Conservation (phyloP, 768 basidiomycete genomes). For the Mycena metata region DNA sequence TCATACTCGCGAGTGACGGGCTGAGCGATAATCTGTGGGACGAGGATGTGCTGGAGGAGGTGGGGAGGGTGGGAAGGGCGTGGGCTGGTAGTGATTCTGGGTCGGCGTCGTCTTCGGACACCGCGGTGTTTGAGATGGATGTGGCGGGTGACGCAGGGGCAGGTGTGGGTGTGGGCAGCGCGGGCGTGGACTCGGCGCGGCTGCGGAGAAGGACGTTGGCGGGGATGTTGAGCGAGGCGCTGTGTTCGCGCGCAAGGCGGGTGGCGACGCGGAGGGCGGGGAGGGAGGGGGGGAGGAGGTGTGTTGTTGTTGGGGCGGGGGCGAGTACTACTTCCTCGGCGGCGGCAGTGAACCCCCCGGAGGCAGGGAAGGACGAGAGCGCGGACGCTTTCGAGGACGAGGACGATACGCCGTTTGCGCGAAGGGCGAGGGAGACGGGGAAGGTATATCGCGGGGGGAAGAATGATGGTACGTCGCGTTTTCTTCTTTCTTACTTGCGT, state of each 20-base stretch:
- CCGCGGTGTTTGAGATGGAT: neutral
- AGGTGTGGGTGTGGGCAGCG: no score
- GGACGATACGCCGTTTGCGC: slow-evolving; percentile 84
- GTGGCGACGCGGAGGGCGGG: slow-evolving; percentile 67
- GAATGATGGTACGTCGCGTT: slow-evolving; percentile 71
- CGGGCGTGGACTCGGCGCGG: slow-evolving; percentile 4
- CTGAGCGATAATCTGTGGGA: slow-evolving; percentile 92
- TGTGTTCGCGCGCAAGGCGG: slow-evolving; percentile 81
- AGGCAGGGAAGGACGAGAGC: neutral
- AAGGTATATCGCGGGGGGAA: slow-evolving; percentile 85
- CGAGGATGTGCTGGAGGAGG: slow-evolving; percentile 88
- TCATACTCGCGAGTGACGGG: slow-evolving; percentile 87
- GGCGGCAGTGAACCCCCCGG: no score
- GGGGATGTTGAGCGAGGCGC: slow-evolving; percentile 80
- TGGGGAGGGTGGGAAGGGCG: slow-evolving; percentile 64
- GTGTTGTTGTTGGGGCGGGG: neutral
- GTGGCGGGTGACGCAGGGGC: neutral
- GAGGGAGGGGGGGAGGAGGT: slow-evolving; percentile 39
- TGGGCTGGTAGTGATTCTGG: slow-evolving; percentile 21
- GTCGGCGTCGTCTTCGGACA: no score
- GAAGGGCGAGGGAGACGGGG: slow-evolving; percentile 83
- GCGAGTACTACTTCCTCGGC: slow-evolving; percentile 9
- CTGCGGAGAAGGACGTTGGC: slow-evolving; percentile 70
- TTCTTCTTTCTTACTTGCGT: neutral
- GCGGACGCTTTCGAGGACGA: slow-evolving; percentile 33